Evolutionary conservation across 768 basidiomycete species (phyloP), one percentile per base, ranked within the genome.

Genomic region (Termitomyces sp.): DNA sequence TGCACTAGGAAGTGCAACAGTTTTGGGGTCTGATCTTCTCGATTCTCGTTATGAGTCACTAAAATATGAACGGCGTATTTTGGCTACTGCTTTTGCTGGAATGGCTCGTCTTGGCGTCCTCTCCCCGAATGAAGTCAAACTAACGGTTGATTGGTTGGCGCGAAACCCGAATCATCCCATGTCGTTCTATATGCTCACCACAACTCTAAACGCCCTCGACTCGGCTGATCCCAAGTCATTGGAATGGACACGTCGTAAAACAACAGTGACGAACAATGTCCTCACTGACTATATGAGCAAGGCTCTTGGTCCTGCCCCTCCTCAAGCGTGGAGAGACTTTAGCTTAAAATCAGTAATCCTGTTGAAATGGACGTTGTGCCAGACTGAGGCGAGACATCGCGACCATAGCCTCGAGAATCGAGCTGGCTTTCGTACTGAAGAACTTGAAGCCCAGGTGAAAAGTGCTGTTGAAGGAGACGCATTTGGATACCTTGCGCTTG

Each of bases 291-390:
- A 77, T 58, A 86, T 91, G 87, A 82, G 76, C 20, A 81, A 74
- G 56, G 83, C 82, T 60, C 72, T 90, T 7, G 74, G 78, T 15
- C 67, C 80, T 9, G 64, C 78, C 3, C 72, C 81, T 44, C 30
- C 60, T 3, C 63, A 64, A 2, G 72, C 78, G 16, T 94, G 92
- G 91, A 87, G 80, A 55, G 86, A 88, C 20, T 73, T 78, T 1
- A 85, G 85, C 1, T 72, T 96, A 16, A 90, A 88, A 66, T 87
- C 91, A 0, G 78, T 81, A 2, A 67, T 95, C 6, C 72, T 89
- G n/a, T 78, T 97, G 41, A 91, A 92, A 67, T 95, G 93, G 92
- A 89, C 93, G 0, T 77, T 95, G 58, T 92, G 93, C 70, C 76
- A 93, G 63, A 87, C 91, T 1, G 87, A 91, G 62, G 80, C 85